These are phyloP conservation scores for Amaranthus tricolor DNA, from an alignment of 179 eudicot genomes.

Conservation along the genomic window DNA sequence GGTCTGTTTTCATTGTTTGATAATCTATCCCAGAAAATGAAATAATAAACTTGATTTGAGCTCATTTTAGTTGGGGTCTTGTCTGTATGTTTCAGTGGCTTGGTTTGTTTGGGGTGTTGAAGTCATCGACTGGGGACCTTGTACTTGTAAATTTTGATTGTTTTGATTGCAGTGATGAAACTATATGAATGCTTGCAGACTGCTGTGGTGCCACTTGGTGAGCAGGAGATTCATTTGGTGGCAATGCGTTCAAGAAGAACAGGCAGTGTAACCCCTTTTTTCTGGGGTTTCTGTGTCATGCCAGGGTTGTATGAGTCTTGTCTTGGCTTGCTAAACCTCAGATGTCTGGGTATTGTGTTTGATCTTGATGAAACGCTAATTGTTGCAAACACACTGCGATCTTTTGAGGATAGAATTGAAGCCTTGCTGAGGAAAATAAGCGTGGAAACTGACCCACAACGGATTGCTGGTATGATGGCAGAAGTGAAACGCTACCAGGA, in stretches of 20 bases:
- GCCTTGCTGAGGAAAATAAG: conserved; percentile 73
- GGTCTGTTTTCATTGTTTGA: not conserved
- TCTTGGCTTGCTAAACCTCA: conserved; percentile 85
- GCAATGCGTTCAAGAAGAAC: conserved; percentile 79
- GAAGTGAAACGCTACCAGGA: conserved; percentile 94
- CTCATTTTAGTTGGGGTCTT: not conserved
- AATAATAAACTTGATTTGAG: not conserved
- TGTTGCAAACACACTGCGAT: conserved; percentile 89
- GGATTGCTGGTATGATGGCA: conserved; percentile 74
- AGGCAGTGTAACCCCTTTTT: conserved; percentile 50
- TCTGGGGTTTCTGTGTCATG: conserved; percentile 79
- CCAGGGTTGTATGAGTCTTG: conserved; percentile 72
- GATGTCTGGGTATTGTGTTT: conserved; percentile 97
- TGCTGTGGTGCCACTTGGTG: conserved; percentile 67
- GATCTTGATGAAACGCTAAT: conserved; percentile 93
- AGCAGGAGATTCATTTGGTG: conserved; percentile 82
- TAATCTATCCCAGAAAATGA: not conserved
- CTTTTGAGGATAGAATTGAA: conserved; percentile 95
- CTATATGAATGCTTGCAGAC: conserved; percentile 51
- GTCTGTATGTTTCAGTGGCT: not conserved
- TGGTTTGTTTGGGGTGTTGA: not conserved
- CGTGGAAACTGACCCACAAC: conserved; percentile 70
- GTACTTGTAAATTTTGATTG: not conserved
- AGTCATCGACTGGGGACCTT: not conserved
- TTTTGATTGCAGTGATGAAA: not conserved